These are phyloP conservation scores for Tillandsia fasciculata DNA, from an alignment of 176 grass and related monocot species.

Conservation along the genomic window DNA sequence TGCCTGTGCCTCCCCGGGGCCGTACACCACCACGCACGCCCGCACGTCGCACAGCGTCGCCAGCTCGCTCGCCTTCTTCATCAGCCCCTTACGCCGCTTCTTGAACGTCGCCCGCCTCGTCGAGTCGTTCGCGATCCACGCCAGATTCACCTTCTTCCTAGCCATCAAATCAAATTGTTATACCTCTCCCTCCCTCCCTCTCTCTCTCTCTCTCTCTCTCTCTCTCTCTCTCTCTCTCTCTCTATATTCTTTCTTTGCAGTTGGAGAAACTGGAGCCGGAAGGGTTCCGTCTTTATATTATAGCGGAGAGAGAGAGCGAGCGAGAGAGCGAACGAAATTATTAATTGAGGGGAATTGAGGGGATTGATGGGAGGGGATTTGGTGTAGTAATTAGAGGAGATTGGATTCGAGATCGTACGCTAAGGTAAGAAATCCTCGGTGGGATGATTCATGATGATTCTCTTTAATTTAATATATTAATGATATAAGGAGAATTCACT, in stretches of 20 bases:
- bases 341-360: not conserved
- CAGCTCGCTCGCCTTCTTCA: slow-evolving; percentile 36
- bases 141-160: slow-evolving; percentile 23
- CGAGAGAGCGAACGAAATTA: not conserved
- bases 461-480: too few relatives aligned
- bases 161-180: slow-evolving; percentile 12
- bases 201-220: too few relatives aligned
- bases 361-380: not conserved
- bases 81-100: slow-evolving; percentile 11
- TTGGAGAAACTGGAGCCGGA: not conserved
- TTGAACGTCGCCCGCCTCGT: slow-evolving; percentile 10
- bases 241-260: not conserved
- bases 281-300: not conserved
- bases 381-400: too few relatives aligned
- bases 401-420: not conserved
- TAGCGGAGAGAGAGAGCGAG: not conserved
- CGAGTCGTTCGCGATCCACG: slow-evolving; percentile 16
- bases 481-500: too few relatives aligned
- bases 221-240: too few relatives aligned
- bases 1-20: not conserved
- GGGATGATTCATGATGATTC: not conserved
- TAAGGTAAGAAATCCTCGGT: not conserved
- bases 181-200: too few relatives aligned
- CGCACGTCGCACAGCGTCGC: slow-evolving; percentile 20
- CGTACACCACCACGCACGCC: slow-evolving; percentile 21